These are phyloP conservation scores for Ramichloridium luteum DNA, from an alignment of 2,329 filamentous ascomycete species.

Conservation along the genomic window DNA sequence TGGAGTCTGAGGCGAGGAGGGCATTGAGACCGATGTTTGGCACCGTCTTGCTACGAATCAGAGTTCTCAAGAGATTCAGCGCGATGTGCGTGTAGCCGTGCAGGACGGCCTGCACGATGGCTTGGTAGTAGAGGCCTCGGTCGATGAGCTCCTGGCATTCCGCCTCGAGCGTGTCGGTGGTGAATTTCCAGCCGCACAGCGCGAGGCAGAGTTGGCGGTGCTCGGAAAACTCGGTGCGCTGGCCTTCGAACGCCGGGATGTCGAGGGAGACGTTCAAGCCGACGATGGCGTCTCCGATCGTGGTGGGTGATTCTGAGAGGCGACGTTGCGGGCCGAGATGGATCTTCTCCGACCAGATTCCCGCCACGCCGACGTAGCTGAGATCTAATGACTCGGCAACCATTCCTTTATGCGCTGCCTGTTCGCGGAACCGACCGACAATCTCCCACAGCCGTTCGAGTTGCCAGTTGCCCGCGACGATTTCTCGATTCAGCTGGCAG, in stretches of 20 bases:
- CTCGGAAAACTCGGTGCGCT: constrained; percentile 51
- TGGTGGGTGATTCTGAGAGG: constrained; percentile 13
- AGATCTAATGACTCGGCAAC: constrained; percentile 55
- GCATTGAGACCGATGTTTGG: constrained; percentile 38
- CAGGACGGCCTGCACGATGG: constrained; percentile 64
- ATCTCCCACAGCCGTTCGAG: constrained; percentile 70
- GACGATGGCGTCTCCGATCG: constrained; percentile 38
- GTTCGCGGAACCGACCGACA: constrained; percentile 53
- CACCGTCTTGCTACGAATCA: constrained; percentile 57
- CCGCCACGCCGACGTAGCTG: constrained; percentile 61
- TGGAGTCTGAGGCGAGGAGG: constrained; percentile 36
- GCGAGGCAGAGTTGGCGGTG: constrained; percentile 65
- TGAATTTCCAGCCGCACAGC: constrained; percentile 59
- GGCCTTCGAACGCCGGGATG: constrained; percentile 51
- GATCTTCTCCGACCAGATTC: constrained; percentile 54
- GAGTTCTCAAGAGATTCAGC: constrained; percentile 55
- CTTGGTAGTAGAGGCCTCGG: constrained; percentile 54
- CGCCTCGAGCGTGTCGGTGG: constrained; percentile 37
- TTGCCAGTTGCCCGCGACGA: constrained; percentile 62
- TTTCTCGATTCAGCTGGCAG: constrained; percentile 49
- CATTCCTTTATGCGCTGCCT: constrained; percentile 58
- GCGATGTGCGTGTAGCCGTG: constrained; percentile 57
- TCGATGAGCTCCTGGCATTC: constrained; percentile 40
- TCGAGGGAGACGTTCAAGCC: constrained; percentile 51
- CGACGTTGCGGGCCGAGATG: constrained; percentile 29